Percentiles rank a stretch among this genome's conserved stretches.
Evolutionary conservation across 2,329 filamentous ascomycete species (phyloP).

Genomic region (Fusarium oxysporum): DNA sequence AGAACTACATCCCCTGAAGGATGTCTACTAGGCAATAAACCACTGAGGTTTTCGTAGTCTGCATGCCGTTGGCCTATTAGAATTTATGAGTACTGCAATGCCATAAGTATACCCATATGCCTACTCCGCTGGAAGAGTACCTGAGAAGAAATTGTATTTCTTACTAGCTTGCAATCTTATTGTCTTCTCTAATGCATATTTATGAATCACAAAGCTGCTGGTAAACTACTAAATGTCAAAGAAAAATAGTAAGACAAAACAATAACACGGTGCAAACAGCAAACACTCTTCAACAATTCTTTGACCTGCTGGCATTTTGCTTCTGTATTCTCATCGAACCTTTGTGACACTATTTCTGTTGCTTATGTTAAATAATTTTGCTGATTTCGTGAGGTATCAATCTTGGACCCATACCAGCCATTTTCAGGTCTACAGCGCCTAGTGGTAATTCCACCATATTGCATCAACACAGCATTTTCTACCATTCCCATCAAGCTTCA

Average conservation of each 20-base stretch:
- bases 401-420: neutral
- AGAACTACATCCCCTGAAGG: neutral
- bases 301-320: neutral
- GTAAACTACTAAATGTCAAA: neutral
- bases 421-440: neutral
- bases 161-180: neutral
- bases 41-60: neutral
- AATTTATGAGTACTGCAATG: neutral
- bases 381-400: neutral
- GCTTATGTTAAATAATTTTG: neutral
- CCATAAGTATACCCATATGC: neutral
- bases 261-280: neutral
- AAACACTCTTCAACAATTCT: slow-evolving; percentile 15
- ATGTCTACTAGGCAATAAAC: neutral
- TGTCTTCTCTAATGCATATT: neutral
- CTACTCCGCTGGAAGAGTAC: neutral
- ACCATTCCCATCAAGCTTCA: neutral
- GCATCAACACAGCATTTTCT: neutral
- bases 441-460: neutral
- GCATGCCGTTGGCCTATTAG: neutral
- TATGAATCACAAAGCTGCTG: neutral
- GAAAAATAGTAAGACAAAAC: neutral
- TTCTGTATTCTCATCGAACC: neutral
- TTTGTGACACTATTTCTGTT: neutral
- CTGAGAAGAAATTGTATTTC: neutral